These are phyloP conservation scores for Candida hispaniensis DNA, from an alignment of 805 yeast genomes.

Conservation along the genomic window DNA sequence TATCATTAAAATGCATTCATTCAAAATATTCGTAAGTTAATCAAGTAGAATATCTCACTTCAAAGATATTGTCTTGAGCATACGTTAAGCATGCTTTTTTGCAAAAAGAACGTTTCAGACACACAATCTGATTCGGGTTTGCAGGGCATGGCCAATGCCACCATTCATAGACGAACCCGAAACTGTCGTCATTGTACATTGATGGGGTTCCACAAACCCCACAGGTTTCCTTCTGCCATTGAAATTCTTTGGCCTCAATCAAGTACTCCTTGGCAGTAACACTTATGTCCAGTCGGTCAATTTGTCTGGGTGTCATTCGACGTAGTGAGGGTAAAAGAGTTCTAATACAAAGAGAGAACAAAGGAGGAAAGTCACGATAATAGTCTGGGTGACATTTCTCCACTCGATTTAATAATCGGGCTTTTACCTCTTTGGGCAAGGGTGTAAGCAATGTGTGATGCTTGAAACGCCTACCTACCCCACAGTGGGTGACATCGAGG, in stretches of 20 bases:
- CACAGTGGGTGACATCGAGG: conserved; percentile 31
- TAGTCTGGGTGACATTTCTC: conserved; percentile 22
- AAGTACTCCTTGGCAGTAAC: conserved; percentile 15
- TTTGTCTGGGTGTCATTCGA: conserved; percentile 13
- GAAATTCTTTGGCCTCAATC: conserved; percentile 20
- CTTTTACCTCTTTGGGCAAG: not conserved
- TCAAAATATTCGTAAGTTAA: not conserved
- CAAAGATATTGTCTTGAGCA: not conserved
- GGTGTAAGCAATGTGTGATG: conserved; percentile 4
- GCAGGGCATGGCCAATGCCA: conserved; percentile 23
- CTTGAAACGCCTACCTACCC: conserved; percentile 23
- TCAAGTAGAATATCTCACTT: not conserved
- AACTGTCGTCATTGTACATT: conserved; percentile 19
- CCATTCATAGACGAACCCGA: conserved; percentile 27
- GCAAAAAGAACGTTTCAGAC: conserved; percentile 18
- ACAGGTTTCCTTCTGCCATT: conserved; percentile 20
- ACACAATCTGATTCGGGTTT: conserved; percentile 9
- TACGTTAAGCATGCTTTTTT: conserved; percentile 14
- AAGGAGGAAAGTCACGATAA: no score
- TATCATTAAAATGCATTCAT: conserved; percentile 1
- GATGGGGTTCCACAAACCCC: conserved; percentile 26
- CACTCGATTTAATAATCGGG: conserved; percentile 6
- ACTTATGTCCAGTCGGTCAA: conserved; percentile 3
- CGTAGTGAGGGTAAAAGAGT: conserved; percentile 17
- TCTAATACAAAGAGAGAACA: no score